These are phyloP conservation scores for Pyrus betulifolia DNA, from an alignment of 306 rosid species.

Conservation along the genomic window DNA sequence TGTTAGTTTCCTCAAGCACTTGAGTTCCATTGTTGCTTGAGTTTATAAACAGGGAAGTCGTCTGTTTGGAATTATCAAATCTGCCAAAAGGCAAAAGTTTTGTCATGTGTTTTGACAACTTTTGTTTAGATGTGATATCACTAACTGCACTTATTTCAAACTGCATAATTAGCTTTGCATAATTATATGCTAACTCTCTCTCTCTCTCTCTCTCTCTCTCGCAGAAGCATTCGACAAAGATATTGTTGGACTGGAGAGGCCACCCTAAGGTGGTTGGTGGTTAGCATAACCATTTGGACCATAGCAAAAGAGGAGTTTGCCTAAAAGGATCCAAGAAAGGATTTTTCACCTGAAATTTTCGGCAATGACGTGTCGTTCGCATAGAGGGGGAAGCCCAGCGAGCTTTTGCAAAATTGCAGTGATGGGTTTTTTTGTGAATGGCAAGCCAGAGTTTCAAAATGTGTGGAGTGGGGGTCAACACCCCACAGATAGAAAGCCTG, in stretches of 20 bases:
- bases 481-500: not conserved
- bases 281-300: constrained; percentile 30
- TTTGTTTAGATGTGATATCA: too few relatives aligned
- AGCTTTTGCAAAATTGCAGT: not conserved
- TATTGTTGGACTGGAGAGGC: constrained; percentile 25
- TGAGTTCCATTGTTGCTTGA: not conserved
- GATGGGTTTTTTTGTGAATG: not conserved
- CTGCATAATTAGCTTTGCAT: not conserved
- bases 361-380: constrained; percentile 11
- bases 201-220: not conserved
- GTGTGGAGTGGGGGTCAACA: constrained; percentile 11
- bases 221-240: constrained; percentile 31
- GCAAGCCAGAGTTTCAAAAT: constrained; percentile 1
- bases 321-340: constrained; percentile 25
- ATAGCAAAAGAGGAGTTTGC: constrained; percentile 21
- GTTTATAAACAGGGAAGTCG: not conserved
- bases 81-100: too few relatives aligned
- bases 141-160: too few relatives aligned
- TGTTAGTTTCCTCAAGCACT: not conserved
- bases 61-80: not conserved
- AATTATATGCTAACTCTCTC: not conserved
- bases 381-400: not conserved
- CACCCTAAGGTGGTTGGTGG: constrained; percentile 39
- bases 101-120: too few relatives aligned
- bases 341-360: constrained; percentile 29